phyloP scores from a whole-genome alignment of 257 asterid species.

The Solanum piurae region DNA sequence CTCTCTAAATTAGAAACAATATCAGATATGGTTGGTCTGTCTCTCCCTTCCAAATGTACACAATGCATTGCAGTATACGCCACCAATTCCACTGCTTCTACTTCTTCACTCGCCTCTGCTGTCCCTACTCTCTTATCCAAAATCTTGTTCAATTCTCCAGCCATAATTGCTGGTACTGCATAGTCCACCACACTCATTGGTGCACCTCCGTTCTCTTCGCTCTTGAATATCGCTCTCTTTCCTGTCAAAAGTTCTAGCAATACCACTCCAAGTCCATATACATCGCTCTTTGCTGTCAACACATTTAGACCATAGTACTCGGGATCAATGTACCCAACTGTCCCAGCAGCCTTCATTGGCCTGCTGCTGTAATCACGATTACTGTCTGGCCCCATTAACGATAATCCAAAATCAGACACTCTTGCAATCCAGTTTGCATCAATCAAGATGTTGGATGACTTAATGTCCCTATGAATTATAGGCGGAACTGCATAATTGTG shows the following conservation, averaged over 20 bases:
- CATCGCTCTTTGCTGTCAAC: conserved; percentile 74
- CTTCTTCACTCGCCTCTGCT: conserved; percentile 35
- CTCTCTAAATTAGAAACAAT: conserved; percentile 72
- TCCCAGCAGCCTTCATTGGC: conserved; percentile 63
- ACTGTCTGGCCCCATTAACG: conserved; percentile 49
- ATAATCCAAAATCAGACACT: conserved; percentile 81
- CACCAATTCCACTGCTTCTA: conserved; percentile 78
- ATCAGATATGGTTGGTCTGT: conserved; percentile 69
- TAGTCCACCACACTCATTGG: conserved; percentile 64
- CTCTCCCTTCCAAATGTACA: conserved; percentile 79
- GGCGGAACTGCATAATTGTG: conserved; percentile 85
- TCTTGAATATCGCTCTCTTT: conserved; percentile 60
- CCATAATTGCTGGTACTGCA: conserved; percentile 56
- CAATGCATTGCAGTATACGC: conserved; percentile 81
- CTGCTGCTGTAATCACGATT: conserved; percentile 22
- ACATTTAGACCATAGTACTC: conserved; percentile 68
- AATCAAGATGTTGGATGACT: conserved; percentile 69
- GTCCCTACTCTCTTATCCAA: conserved; percentile 53
- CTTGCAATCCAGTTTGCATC: conserved; percentile 61
- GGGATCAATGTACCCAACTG: conserved; percentile 81
- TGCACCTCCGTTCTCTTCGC: conserved; percentile 22
- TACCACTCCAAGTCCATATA: conserved; percentile 79
- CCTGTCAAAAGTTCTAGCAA: conserved; percentile 65
- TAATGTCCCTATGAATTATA: conserved; percentile 79
- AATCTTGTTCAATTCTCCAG: conserved; percentile 38